Conservation (phyloP, 805 yeast species). For the Wickerhamomyces pijperi region DNA sequence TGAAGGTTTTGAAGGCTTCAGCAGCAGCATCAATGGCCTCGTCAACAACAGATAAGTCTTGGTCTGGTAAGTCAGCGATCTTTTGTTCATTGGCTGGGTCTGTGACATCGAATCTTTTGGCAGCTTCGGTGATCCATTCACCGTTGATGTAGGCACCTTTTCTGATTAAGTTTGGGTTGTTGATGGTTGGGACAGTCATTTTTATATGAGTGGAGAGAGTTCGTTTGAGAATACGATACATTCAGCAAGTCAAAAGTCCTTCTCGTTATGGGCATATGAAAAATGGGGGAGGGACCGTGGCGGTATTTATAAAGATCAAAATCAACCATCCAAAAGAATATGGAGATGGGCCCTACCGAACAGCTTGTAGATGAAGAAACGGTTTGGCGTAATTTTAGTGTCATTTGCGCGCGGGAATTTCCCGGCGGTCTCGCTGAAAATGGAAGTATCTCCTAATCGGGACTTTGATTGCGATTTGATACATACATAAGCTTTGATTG, state of each 20-base stretch:
- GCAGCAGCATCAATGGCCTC: constrained; percentile 39
- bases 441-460: no score
- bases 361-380: no score
- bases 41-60: constrained; percentile 48
- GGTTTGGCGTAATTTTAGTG: no score
- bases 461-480: no score
- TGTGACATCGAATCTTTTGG: constrained; percentile 43
- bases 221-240: not conserved
- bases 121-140: constrained; percentile 44
- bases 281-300: not conserved
- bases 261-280: no score
- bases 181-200: constrained; percentile 3
- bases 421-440: no score
- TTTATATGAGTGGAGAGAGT: not conserved
- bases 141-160: constrained; percentile 66
- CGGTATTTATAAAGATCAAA: not conserved
- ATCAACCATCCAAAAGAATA: no score
- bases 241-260: not conserved
- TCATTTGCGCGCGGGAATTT: no score
- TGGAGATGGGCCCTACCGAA: no score
- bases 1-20: constrained; percentile 33
- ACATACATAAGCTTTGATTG: no score
- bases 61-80: constrained; percentile 50
- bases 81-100: constrained; percentile 67
- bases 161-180: constrained; percentile 38